Evolutionary conservation across 2,329 filamentous ascomycete species (phyloP).

Genomic region (Cephalotrichum gorgonifer): DNA sequence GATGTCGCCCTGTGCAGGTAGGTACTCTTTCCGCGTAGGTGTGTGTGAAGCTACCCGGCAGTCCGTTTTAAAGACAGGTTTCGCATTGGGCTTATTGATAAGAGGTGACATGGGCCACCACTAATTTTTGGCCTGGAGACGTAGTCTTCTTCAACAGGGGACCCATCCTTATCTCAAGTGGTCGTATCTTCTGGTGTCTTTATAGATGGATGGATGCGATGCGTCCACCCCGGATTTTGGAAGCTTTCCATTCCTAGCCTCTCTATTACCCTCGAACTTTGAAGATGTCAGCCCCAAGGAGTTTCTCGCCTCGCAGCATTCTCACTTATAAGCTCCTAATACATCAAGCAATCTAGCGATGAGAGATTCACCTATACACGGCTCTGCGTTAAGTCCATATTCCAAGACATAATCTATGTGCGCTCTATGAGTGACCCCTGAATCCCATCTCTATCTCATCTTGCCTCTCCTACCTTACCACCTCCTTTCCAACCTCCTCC

Average conservation of each 20-base stretch:
- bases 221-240: too few species aligned
- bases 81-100: not conserved
- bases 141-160: not conserved
- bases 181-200: too few species aligned
- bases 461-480: not conserved
- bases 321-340: too few species aligned
- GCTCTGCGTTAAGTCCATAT: too few species aligned
- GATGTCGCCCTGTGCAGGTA: too few species aligned
- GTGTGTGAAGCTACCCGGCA: not conserved
- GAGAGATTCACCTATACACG: too few species aligned
- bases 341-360: too few species aligned
- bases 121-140: not conserved
- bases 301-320: too few species aligned
- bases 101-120: not conserved
- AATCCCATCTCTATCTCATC: not conserved
- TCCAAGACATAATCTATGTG: not conserved
- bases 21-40: not conserved
- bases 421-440: not conserved
- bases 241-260: too few species aligned
- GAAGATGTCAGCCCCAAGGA: too few species aligned
- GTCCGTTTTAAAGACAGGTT: not conserved
- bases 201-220: too few species aligned
- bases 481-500: conserved; percentile 30
- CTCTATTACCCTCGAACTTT: too few species aligned
- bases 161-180: not conserved